Evolutionary conservation across 441 rosid species (phyloP).

Genomic region (Pelargonium citronellum): DNA sequence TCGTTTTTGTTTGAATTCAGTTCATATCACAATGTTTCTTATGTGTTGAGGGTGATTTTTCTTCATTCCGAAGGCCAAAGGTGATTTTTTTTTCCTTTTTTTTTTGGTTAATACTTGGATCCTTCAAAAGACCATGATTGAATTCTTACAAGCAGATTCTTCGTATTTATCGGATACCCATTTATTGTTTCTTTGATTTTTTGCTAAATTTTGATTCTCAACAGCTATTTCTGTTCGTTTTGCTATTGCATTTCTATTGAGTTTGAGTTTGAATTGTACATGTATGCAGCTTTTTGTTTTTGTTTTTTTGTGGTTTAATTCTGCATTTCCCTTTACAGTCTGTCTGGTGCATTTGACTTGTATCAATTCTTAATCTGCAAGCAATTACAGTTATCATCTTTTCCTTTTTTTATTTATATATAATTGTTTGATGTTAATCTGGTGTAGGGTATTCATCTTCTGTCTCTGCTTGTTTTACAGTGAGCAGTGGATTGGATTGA

Average conservation of each 20-base stretch:
- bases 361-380: not conserved
- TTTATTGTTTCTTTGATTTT: not conserved
- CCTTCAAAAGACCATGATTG: not conserved
- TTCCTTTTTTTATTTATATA: not conserved
- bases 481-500: slow-evolving; percentile 32
- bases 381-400: not conserved
- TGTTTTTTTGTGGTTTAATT: not conserved
- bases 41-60: not conserved
- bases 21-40: not conserved
- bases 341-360: not conserved
- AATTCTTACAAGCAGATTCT: not conserved
- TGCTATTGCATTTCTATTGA: not conserved
- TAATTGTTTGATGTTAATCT: not conserved
- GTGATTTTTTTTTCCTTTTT: too few relatives aligned
- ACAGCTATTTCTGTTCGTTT: not conserved
- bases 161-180: not conserved
- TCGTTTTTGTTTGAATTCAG: not conserved
- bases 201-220: not conserved
- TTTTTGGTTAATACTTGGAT: not conserved
- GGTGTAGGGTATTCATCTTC: slow-evolving; percentile 13
- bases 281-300: not conserved
- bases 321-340: not conserved
- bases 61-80: too few relatives aligned
- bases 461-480: not conserved
- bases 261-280: not conserved